Evolutionary conservation across 768 basidiomycete genomes (phyloP), one percentile per base, ranked within the genome.

Genomic region (Paxillus ammoniavirescens): DNA sequence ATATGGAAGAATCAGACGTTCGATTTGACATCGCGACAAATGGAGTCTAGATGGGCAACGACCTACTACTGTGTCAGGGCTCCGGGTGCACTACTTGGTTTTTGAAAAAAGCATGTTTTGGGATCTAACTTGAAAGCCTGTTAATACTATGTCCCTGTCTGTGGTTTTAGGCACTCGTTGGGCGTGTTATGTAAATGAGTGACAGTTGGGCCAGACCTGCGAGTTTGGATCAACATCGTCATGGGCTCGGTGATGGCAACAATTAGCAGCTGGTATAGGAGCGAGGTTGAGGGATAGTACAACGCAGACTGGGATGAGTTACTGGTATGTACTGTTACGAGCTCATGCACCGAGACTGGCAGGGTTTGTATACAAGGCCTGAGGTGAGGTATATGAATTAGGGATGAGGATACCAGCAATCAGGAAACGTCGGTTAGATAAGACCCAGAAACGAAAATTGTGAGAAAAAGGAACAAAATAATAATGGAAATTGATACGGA

Each of bases 391-490:
- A 4, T 26, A 37, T 60, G 8, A 10, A 50, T 55, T 55, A 33
- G 49, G 57, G 44, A 28, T 46, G 14, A 35, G 33, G 42, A 53
- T 43, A 46, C 53, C 55, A 44, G 56, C 49, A 21, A 49, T 43
- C 48, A 51, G 41, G 47, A 26, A 38, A 60, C 62, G 12, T 63
- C 67, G 67, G 69, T 36, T 67, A 71, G 67, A 69, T 63, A 63
- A 61, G 47, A 36, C 51, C 35, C 36, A 28, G 43, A 40, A 62
- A 59, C 43, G 43, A 35, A 52, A 55, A 50, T 38, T 42, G 40
- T 49, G 28, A 49, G 47, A 50, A 47, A 23, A 46, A 42, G 40
- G 23, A 26, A 26, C 21, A 50, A 62, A 52, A 47, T 52, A 53
- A 54, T 53, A 31, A 63, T 40, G 4, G 46, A 47, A 47, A 49